Base-by-base conservation (phyloP, 2,329 filamentous ascomycete species). In the Colletotrichum cordylinicola region DNA sequence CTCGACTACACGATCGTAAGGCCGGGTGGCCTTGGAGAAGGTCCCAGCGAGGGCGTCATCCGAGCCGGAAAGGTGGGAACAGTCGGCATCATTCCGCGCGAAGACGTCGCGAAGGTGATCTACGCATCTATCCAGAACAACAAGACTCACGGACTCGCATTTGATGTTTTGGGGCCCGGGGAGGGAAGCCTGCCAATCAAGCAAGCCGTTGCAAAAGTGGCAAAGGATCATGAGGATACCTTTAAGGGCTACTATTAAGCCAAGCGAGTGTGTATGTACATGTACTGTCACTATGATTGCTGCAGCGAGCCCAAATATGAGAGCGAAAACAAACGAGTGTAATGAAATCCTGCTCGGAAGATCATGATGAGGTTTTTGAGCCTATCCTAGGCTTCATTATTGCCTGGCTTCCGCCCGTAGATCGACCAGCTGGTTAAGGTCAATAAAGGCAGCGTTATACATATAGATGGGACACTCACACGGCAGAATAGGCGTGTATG, bases 1-100 rank as follows among this genome's bases (percentile, higher is more conserved):
- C 78, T 88, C 67, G 83, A 86, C 31, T 89, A 87, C 80, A 88
- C 87, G 10, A 87, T 88, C 72, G 82, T 88, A 66, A 77, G 87
- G 39, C 86, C 86, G 0, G 85, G 85, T 4, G 81, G 82, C 8
- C 78, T 88, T 65, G 83, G 78, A n/a, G 81, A 87, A 29, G 84
- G 85, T 2, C 78, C 80, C 3, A 83, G 80, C 6, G 83, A 78
- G 24, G 87, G 86, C 7, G 85, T 79, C 43, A 82, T 88, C 7
- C 81, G 79, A 9, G 84, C 87, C 2, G 88, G 88, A 5, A 85
- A 84, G 78, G 84, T 87, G 13, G 83, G 85, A 64, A 67, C 87
- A 21, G 79, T 77, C 3, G 78, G 80, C 1, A 83, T 78, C 68
- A 83, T 89, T 48, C 82, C 82, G 21, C 80, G 88, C 21, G 85